Base-by-base conservation (phyloP, 1,284 basidiomycete genomes). In the Puccinia triticina region DNA sequence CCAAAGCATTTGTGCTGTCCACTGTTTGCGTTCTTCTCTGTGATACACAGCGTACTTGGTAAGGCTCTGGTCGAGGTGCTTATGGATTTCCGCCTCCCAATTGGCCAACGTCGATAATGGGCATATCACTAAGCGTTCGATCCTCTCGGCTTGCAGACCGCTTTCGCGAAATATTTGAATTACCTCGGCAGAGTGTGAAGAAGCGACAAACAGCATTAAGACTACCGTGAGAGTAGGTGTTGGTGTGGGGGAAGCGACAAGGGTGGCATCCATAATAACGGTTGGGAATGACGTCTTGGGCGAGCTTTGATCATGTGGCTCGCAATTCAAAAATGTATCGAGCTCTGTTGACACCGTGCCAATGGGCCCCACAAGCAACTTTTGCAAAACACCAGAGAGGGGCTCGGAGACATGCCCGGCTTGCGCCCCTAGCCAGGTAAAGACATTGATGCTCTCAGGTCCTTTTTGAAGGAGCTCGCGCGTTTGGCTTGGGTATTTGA, bases 101-200 rank as follows among this genome's bases (percentile, higher is more conserved):
- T 67, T 67, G 2, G 34, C 64, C 64, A 67, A n/a, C 2, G 64
- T 67, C 7, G 64, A 67, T 37, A 67, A 43, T 23, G 64, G 64
- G 64, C 64, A 67, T 21, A 67, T 16, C 64, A 67, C 64, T 16
- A 67, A 67, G 64, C 64, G 32, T n/a, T 67, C 16, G 40, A 43
- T n/a, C 3, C 1, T 40, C 37, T 67, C 32, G 32, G 37, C n/a
- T n/a, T 37, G 37, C 23, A 67, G 40, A 37, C n/a, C n/a, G 12
- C 40, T 37, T 37, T 67, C 32, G 16, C 37, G 3, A 67, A 67
- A 67, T 37, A 40, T 43, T 21, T 43, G 1, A 21, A 43, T 10
- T 16, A 67, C n/a, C 40, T 37, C 14, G 2, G 64, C 32, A 34
- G 64, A 37, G 12, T 67, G 64, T 23, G 7, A 29, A 40, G 32